Conservation (phyloP, 2,329 filamentous ascomycete species). For the Penicillium brasilianum region DNA sequence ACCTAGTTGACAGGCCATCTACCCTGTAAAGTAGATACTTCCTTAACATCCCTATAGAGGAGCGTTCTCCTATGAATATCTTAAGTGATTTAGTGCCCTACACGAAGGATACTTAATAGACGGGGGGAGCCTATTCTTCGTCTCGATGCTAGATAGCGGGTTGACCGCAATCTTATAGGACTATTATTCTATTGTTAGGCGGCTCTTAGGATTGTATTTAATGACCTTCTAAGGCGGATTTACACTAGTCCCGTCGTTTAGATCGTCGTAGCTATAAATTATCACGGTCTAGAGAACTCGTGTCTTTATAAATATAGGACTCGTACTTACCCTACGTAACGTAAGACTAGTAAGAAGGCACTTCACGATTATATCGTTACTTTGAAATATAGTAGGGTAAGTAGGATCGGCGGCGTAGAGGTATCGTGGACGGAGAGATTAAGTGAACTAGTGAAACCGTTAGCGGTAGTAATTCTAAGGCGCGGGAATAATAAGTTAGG, state of each 20-base stretch:
- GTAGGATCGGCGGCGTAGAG: no score
- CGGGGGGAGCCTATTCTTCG: neutral
- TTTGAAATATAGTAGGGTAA: neutral
- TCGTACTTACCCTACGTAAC: neutral
- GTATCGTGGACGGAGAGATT: neutral
- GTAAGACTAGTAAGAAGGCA: neutral
- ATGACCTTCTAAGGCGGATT: neutral
- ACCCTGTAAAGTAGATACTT: no score
- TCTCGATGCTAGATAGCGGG: neutral
- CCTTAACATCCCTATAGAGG: no score
- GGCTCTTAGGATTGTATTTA: no score
- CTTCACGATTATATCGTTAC: neutral
- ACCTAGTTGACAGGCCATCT: no score
- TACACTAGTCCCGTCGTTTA: neutral
- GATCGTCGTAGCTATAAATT: neutral
- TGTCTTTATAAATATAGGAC: neutral
- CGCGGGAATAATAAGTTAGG: neutral
- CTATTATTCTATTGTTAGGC: no score
- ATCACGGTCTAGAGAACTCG: neutral
- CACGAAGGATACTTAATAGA: neutral
- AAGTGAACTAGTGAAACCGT: neutral
- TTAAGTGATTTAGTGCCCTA: neutral
- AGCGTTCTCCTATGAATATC: neutral
- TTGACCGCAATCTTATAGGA: no score
- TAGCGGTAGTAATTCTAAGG: neutral